phyloP scores from a whole-genome alignment of 164 flowering plant species.

The Litsea cubeba region DNA sequence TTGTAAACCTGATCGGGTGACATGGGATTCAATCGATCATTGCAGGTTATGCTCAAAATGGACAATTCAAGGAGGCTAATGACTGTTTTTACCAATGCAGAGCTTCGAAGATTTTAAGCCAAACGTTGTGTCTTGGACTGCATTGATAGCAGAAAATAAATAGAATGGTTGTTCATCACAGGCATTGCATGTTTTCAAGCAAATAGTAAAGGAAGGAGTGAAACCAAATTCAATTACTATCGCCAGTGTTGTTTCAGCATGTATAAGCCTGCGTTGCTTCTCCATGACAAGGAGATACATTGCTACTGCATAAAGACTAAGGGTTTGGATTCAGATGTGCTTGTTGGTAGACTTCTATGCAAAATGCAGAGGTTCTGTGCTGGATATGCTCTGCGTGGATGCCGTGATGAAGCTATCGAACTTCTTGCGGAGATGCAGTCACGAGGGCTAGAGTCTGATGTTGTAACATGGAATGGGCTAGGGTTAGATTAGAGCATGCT shows the following conservation, averaged over 20 bases:
- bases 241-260: slow-evolving; percentile 34
- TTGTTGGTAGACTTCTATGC: slow-evolving; percentile 29
- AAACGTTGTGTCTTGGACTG: slow-evolving; percentile 38
- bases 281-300: slow-evolving; percentile 34
- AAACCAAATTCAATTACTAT: slow-evolving; percentile 33
- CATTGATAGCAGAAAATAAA: slow-evolving; percentile 31
- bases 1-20: slow-evolving; percentile 30
- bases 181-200: slow-evolving; percentile 27
- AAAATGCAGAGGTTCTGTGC: slow-evolving; percentile 23
- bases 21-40: slow-evolving; percentile 39
- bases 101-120: slow-evolving; percentile 17
- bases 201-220: slow-evolving; percentile 28
- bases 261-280: slow-evolving; percentile 28
- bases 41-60: slow-evolving; percentile 33
- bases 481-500: too few species aligned
- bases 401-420: slow-evolving; percentile 20
- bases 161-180: slow-evolving; percentile 26
- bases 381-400: slow-evolving; percentile 25
- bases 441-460: slow-evolving; percentile 24
- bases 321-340: slow-evolving; percentile 24
- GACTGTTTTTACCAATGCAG: slow-evolving; percentile 20
- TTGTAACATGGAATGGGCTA: slow-evolving; percentile 38
- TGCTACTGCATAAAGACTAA: slow-evolving; percentile 27
- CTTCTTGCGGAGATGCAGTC: slow-evolving; percentile 30
- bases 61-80: slow-evolving; percentile 30